phyloP scores from a whole-genome alignment of 1,139 yeast species.

The Suhomyces guaymorum region DNA sequence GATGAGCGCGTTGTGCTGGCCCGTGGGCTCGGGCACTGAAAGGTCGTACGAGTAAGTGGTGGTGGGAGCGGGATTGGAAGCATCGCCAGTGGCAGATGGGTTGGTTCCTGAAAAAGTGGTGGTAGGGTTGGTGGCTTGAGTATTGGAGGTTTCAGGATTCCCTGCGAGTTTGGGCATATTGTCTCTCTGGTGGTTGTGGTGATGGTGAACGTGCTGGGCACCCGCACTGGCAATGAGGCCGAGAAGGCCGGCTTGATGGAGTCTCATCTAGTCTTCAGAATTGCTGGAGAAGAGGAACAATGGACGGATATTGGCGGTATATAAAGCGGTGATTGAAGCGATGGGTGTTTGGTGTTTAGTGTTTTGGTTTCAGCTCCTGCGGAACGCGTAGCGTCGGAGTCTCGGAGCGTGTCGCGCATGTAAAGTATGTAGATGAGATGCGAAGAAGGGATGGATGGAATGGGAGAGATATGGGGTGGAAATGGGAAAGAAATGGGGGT shows the following conservation, averaged over 20 bases:
- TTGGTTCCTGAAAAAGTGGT: background rate
- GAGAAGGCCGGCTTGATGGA: too few relatives aligned
- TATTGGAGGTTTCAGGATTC: background rate
- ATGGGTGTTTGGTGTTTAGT: background rate
- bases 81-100: background rate
- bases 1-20: background rate
- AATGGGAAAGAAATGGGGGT: background rate
- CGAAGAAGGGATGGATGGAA: too few relatives aligned
- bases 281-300: background rate
- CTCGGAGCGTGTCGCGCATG: background rate
- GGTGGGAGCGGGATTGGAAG: conserved; percentile 4
- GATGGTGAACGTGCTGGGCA: conserved; percentile 5
- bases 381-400: conserved; percentile 1
- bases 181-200: conserved; percentile 6
- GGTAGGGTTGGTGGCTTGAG: background rate
- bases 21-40: conserved; percentile 16
- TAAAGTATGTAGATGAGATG: too few relatives aligned
- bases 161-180: conserved; percentile 4
- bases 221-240: background rate
- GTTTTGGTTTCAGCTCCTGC: conserved; percentile 4
- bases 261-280: conserved; percentile 1
- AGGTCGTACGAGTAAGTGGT: conserved; percentile 20
- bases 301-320: conserved; percentile 1
- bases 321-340: conserved; percentile 1
- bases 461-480: background rate